phyloP scores from a whole-genome alignment of 139 green algal species.

The Deuterostichococcus epilithicus region DNA sequence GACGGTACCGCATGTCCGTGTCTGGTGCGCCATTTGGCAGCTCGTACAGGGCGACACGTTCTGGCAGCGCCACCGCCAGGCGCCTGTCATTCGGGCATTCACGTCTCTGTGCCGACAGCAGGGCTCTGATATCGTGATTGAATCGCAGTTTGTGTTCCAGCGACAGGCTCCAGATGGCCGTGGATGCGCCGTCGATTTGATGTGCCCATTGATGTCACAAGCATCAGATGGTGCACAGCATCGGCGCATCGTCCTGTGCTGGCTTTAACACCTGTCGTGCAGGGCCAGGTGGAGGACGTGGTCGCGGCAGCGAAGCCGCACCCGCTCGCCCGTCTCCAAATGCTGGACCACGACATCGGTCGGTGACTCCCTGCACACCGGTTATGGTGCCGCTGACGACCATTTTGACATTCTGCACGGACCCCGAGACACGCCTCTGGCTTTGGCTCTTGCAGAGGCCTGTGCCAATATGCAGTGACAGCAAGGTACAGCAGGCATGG shows the following conservation, averaged over 20 bases:
- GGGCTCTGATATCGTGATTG: no score
- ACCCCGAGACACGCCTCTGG: not conserved
- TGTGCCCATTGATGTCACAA: no score
- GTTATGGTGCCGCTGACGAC: not conserved
- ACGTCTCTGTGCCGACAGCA: no score
- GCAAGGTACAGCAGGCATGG: not conserved
- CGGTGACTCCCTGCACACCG: conserved; percentile 62
- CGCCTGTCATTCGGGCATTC: conserved; percentile 10
- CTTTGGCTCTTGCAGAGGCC: not conserved
- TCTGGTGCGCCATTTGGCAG: conserved; percentile 42
- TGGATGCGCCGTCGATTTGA: no score
- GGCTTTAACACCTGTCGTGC: conserved; percentile 55
- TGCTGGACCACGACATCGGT: conserved; percentile 86
- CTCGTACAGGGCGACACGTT: conserved; percentile 75
- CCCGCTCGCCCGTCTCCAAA: conserved; percentile 75
- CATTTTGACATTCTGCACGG: not conserved
- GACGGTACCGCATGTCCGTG: conserved; percentile 56
- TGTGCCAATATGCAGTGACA: not conserved
- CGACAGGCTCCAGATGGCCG: no score
- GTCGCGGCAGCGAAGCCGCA: conserved; percentile 70
- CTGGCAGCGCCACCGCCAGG: conserved; percentile 75
- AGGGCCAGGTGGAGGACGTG: conserved; percentile 82
- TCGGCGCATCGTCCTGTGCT: no score
- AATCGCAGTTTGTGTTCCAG: no score
- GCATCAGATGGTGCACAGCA: no score